Evolutionary conservation across 176 grass and related monocot species (phyloP).

Genomic region (Eragrostis curvula): DNA sequence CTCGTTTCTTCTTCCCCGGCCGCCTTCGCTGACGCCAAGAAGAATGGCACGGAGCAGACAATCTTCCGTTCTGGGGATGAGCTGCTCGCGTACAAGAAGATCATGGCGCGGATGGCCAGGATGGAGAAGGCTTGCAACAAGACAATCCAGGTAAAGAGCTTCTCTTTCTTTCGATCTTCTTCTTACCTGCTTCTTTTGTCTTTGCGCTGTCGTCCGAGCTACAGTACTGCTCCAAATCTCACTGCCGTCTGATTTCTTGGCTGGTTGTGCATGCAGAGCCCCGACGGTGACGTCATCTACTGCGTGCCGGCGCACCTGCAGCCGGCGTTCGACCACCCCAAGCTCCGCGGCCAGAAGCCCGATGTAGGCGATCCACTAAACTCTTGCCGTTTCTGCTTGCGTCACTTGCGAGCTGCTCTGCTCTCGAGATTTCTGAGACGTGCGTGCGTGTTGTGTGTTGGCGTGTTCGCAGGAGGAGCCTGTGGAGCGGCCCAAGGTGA

Average conservation of each 20-base stretch:
- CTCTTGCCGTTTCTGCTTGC: neutral
- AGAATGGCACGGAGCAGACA: neutral
- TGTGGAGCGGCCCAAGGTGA: slow-evolving; percentile 29
- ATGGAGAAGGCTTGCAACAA: slow-evolving; percentile 56
- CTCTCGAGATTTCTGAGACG: neutral
- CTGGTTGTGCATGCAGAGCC: slow-evolving; percentile 50
- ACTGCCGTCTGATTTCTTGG: neutral
- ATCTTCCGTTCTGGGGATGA: slow-evolving; percentile 35
- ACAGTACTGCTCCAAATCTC: neutral
- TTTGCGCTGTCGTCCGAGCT: neutral
- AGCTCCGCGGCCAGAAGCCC: slow-evolving; percentile 57
- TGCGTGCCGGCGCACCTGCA: slow-evolving; percentile 79
- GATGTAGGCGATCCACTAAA: slow-evolving; percentile 55
- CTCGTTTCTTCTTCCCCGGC: neutral
- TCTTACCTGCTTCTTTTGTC: neutral
- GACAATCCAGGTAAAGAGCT: slow-evolving; percentile 55
- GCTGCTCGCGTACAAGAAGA: slow-evolving; percentile 40
- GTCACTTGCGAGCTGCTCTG: neutral
- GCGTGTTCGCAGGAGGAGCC: slow-evolving; percentile 55
- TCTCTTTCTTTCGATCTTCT: neutral
- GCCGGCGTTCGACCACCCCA: slow-evolving; percentile 77
- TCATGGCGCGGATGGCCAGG: slow-evolving; percentile 48
- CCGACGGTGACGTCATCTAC: slow-evolving; percentile 80
- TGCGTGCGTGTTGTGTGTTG: neutral
- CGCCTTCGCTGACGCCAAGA: neutral